Conservation (phyloP, 257 asterid genomes). For the Anisodus tanguticus region DNA sequence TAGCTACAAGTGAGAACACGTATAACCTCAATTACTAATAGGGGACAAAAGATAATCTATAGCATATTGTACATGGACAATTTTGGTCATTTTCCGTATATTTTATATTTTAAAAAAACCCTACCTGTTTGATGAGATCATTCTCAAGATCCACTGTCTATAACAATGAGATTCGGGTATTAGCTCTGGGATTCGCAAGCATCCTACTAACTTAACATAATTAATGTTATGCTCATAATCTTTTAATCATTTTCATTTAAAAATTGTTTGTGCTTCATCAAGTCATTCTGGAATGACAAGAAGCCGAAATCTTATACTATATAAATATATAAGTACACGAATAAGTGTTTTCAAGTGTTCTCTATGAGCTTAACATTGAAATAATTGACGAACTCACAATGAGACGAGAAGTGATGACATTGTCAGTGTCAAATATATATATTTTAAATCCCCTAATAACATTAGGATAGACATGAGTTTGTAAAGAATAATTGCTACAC, state of each 20-base stretch:
- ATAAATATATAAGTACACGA: not conserved
- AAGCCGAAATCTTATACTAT: too few relatives aligned
- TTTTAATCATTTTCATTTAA: not conserved
- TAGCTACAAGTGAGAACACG: too few relatives aligned
- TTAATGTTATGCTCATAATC: not conserved
- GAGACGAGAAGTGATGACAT: not conserved
- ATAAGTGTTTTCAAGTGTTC: not conserved
- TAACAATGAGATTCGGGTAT: not conserved
- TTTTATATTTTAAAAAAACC: too few relatives aligned
- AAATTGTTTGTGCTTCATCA: not conserved
- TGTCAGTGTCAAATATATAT: not conserved
- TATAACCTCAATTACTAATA: too few relatives aligned
- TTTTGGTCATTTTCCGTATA: too few relatives aligned
- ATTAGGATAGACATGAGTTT: conserved; percentile 8
- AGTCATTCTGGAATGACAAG: not conserved
- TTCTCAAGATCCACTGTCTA: not conserved
- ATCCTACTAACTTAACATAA: not conserved
- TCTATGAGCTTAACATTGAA: not conserved
- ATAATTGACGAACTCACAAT: not conserved
- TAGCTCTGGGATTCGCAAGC: not conserved
- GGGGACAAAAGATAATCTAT: too few relatives aligned
- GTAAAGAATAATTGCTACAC: not conserved
- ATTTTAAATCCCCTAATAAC: not conserved
- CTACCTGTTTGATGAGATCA: not conserved
- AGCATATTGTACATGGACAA: too few relatives aligned